Conservation (phyloP, 106 monocot genomes). For the Iris macrosiphon region DNA sequence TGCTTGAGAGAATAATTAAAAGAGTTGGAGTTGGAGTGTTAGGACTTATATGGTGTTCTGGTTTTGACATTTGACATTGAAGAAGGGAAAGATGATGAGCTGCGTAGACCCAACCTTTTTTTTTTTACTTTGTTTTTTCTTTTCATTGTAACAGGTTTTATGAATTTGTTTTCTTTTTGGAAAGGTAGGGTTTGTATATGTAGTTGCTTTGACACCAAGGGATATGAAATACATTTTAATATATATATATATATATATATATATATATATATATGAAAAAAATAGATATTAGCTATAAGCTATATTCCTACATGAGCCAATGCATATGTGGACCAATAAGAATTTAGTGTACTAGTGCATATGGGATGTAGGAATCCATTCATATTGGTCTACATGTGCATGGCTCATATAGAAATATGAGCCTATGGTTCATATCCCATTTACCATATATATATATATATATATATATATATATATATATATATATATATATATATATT, state of each 20-base stretch:
- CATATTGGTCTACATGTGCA: too few species aligned
- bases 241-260: neutral
- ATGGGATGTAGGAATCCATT: too few species aligned
- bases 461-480: neutral
- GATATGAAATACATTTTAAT: conserved; percentile 3
- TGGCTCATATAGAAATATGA: too few species aligned
- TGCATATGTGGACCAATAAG: too few species aligned
- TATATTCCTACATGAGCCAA: too few species aligned
- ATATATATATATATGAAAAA: too few species aligned
- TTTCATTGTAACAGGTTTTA: neutral
- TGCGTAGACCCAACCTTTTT: neutral
- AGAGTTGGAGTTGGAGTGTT: conserved; percentile 1
- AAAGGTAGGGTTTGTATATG: neutral
- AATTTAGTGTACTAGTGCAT: too few species aligned
- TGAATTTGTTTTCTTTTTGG: neutral
- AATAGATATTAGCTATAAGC: too few species aligned
- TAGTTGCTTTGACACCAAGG: conserved; percentile 28
- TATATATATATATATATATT: too few species aligned
- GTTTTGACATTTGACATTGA: conserved; percentile 4
- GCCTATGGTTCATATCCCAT: too few species aligned
- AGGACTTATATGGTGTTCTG: conserved; percentile 6
- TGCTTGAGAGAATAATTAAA: conserved; percentile 1
- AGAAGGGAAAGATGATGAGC: too few species aligned
- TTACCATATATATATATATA: too few species aligned
- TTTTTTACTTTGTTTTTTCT: neutral